These are phyloP conservation scores for Begonia masoniana DNA, from an alignment of 306 rosid genomes.

Conservation along the genomic window DNA sequence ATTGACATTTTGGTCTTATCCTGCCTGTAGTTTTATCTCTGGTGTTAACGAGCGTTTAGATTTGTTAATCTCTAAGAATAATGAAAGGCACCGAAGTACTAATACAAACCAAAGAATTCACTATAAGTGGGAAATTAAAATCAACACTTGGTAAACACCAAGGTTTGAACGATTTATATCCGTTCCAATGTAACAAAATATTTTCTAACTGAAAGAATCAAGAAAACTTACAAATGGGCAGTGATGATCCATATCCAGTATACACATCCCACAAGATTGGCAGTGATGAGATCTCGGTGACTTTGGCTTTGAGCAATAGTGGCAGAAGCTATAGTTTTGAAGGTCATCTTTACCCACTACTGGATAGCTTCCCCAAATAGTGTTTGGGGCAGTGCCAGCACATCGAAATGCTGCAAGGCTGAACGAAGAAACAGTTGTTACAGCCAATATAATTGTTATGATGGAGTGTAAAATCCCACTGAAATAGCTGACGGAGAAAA, in stretches of 20 bases:
- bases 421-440: constrained; percentile 52
- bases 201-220: background rate
- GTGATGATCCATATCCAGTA: constrained; percentile 97
- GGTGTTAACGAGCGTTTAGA: too few relatives aligned
- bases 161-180: too few relatives aligned
- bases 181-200: too few relatives aligned
- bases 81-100: too few relatives aligned
- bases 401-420: constrained; percentile 58
- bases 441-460: constrained; percentile 41
- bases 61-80: too few relatives aligned
- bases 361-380: constrained; percentile 85
- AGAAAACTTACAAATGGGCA: constrained; percentile 86
- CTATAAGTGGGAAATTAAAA: too few relatives aligned
- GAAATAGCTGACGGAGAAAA: constrained; percentile 52
- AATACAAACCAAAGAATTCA: too few relatives aligned
- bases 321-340: constrained; percentile 72
- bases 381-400: constrained; percentile 68
- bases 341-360: constrained; percentile 68
- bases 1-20: too few relatives aligned
- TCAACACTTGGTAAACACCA: too few relatives aligned
- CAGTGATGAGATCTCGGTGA: constrained; percentile 89
- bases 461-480: constrained; percentile 55
- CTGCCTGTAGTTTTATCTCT: too few relatives aligned
- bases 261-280: constrained; percentile 68
- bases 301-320: constrained; percentile 81